These are phyloP conservation scores for Globisporangium iwayamae DNA, from an alignment of 352 stramenopile species.

Conservation along the genomic window DNA sequence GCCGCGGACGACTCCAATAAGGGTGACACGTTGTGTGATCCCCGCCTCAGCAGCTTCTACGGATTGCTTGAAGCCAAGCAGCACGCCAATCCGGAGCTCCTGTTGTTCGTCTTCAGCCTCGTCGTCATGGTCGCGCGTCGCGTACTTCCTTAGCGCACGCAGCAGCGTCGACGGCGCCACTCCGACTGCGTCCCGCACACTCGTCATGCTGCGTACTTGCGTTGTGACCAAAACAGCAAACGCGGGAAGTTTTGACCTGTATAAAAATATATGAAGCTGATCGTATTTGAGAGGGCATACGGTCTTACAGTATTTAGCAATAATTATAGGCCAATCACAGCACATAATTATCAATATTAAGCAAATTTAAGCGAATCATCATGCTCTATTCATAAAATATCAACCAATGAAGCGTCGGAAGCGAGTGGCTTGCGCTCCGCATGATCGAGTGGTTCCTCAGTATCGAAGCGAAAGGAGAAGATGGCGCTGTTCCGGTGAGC, in stretches of 20 bases:
- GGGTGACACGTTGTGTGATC: not conserved
- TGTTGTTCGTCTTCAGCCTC: not conserved
- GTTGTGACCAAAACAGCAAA: not conserved
- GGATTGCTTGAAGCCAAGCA: conserved; percentile 3
- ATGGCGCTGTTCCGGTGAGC: conserved; percentile 46
- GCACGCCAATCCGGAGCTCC: conserved; percentile 6
- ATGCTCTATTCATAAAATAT: not conserved
- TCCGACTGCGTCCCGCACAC: too few species aligned
- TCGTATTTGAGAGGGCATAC: not conserved
- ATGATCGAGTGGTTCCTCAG: conserved; percentile 13
- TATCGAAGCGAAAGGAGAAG: conserved; percentile 30
- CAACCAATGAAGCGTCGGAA: not conserved
- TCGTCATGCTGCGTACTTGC: not conserved
- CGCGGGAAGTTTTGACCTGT: not conserved
- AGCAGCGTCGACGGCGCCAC: conserved; percentile 14
- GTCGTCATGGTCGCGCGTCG: conserved; percentile 4
- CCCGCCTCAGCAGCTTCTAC: not conserved
- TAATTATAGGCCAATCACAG: not conserved
- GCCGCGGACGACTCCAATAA: conserved; percentile 8
- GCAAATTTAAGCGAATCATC: conserved; percentile 2
- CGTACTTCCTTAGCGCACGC: conserved; percentile 5
- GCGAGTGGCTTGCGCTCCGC: not conserved
- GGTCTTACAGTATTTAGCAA: not conserved
- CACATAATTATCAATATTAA: not conserved
- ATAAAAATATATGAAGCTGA: not conserved